Base-by-base conservation (phyloP, 2,329 filamentous ascomycete species). In the Berkeleyomyces basicola region DNA sequence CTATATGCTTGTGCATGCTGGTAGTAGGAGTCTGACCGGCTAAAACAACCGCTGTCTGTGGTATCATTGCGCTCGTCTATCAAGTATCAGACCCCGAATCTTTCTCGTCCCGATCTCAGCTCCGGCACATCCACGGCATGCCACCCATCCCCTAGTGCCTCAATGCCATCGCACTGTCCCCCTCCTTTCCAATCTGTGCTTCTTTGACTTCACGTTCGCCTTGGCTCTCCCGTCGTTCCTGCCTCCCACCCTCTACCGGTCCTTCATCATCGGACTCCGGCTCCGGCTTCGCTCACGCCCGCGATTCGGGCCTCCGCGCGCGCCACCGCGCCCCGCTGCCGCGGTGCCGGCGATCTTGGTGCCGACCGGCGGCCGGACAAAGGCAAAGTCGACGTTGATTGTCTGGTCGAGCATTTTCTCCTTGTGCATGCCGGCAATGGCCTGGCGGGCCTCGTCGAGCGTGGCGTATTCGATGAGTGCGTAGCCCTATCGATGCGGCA, bases 381-480 rank as follows among this genome's bases (percentile, higher is more conserved):
- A 93, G 1, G 88, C 89, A 73, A 90, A 93, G 74, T 93, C 88
- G 65, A 92, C 88, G 64, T 81, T 76, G 67, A 93, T 80, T 6
- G 85, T 89, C 78, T 93, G 88, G 68, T 93, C 88, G 53, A 93
- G 80, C 63, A 93, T 76, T 73, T 91, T 88, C 49, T 84, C 83
- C 66, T 83, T 78, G 72, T 93, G 82, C n/a, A 86, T 86, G 68
- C 84, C 85, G 71, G 90, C 84, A 69, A 93, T 89, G 53, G 88
- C 88, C n/a, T 85, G 86, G 66, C 86, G 82, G 11, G 88, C 88
- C 72, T 93, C 88, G 66, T 84, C 80, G 47, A 90, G 77, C 0
- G 88, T 92, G 1, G 87, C 78, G 73, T 90, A 93, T 72, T 93
- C 89, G 72, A 93, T 91, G 68, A 93, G 75, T 39, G 86, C 88